Evolutionary conservation across 129 eudicot species (phyloP).

Genomic region (Flaveria robusta): DNA sequence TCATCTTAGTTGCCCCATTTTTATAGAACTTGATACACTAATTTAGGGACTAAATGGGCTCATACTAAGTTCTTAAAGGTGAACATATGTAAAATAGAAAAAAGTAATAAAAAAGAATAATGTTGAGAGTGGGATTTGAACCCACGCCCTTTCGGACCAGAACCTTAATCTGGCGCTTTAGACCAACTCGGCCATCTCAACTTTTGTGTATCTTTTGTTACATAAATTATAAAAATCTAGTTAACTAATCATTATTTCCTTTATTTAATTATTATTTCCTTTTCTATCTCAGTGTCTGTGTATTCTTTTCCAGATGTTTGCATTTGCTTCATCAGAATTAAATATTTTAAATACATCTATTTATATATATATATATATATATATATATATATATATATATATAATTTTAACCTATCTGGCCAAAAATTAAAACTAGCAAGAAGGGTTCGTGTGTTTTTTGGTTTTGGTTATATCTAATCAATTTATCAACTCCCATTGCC

Average conservation of each 20-base stretch:
- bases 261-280: not conserved
- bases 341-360: not conserved
- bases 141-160: conserved; percentile 99
- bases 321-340: not conserved
- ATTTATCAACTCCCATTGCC: not conserved
- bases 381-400: too few species aligned
- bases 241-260: too few species aligned
- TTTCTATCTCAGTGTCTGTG: not conserved
- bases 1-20: too few species aligned
- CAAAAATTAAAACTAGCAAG: too few species aligned
- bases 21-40: too few species aligned
- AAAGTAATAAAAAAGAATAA: not conserved
- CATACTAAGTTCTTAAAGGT: too few species aligned
- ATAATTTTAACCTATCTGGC: too few species aligned
- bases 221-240: not conserved
- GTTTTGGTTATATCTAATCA: not conserved
- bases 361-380: too few species aligned
- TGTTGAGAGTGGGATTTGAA: conserved; percentile 92
- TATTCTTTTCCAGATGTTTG: not conserved
- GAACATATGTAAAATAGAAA: too few species aligned
- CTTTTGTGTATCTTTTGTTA: not conserved
- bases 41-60: too few species aligned
- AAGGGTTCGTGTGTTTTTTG: not conserved
- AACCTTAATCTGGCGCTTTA: conserved; percentile 99
- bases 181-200: conserved; percentile 95